phyloP scores from a whole-genome alignment of 805 yeast species.

The Myxozyma sirexii region DNA sequence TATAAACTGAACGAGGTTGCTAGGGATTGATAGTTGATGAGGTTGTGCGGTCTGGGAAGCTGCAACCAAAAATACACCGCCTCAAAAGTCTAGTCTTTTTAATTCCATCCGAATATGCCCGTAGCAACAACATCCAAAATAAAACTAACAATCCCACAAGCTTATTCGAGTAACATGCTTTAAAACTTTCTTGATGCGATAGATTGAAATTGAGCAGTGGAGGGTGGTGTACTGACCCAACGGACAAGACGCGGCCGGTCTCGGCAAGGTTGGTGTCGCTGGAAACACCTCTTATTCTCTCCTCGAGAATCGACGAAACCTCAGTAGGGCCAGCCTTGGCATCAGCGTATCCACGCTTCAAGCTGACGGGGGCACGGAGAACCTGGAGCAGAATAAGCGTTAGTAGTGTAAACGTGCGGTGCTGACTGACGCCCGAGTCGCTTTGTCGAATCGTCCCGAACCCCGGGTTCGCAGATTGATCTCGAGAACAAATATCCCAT shows the following conservation, averaged over 20 bases:
- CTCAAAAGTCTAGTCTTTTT: too few species aligned
- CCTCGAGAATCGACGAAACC: constrained; percentile 98
- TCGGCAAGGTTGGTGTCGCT: constrained; percentile 97
- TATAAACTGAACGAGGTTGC: too few species aligned
- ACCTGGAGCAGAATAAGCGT: constrained; percentile 5
- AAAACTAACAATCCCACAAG: too few species aligned
- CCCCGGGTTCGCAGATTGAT: background rate
- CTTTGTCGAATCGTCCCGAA: background rate
- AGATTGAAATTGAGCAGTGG: background rate
- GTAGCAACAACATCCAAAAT: too few species aligned
- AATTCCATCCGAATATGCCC: too few species aligned
- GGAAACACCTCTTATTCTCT: constrained; percentile 98
- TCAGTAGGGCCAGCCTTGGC: constrained; percentile 99
- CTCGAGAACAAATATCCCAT: background rate
- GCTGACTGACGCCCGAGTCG: background rate
- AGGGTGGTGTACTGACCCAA: constrained; percentile 67
- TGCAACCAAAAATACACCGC: too few species aligned
- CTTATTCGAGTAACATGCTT: too few species aligned
- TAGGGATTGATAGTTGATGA: too few species aligned
- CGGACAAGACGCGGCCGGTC: constrained; percentile 98
- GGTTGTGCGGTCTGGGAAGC: too few species aligned
- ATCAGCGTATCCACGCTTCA: constrained; percentile 81
- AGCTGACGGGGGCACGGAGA: constrained; percentile 36
- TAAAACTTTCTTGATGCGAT: background rate
- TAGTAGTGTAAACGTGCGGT: background rate